These are phyloP conservation scores for Penicillium sp. DNA, from an alignment of 2,329 filamentous ascomycete genomes.

Conservation along the genomic window DNA sequence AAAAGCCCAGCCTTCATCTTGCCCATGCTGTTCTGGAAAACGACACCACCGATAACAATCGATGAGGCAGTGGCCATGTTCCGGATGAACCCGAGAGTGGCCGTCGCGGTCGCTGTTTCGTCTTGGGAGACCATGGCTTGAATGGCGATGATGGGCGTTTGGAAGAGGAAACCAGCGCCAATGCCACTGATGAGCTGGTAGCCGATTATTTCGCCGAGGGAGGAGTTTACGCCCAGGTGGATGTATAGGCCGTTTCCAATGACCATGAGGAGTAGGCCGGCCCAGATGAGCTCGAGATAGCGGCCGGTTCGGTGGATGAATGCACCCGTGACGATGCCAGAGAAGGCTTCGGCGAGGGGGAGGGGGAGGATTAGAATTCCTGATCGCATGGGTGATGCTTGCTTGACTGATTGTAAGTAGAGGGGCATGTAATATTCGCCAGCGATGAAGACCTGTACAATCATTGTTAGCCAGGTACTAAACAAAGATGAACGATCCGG, in stretches of 20 bases:
- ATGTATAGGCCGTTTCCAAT: conserved; percentile 55
- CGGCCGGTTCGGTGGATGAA: conserved; percentile 54
- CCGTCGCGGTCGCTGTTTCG: conserved; percentile 55
- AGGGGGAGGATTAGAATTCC: conserved; percentile 63
- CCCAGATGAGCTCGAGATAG: conserved; percentile 51
- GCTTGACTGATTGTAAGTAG: conserved; percentile 70
- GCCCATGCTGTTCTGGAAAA: conserved; percentile 68
- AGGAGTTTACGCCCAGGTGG: conserved; percentile 39
- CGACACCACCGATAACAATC: conserved; percentile 73
- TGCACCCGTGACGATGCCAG: conserved; percentile 51
- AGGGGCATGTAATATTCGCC: conserved; percentile 72
- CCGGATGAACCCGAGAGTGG: conserved; percentile 59
- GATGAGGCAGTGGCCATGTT: conserved; percentile 69
- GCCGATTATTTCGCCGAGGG: conserved; percentile 47
- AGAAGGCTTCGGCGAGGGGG: conserved; percentile 50
- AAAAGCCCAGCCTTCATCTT: conserved; percentile 57
- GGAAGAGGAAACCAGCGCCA: conserved; percentile 56
- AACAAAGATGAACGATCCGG: not conserved
- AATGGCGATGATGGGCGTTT: conserved; percentile 58
- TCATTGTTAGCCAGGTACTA: not conserved
- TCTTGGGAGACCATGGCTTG: conserved; percentile 55
- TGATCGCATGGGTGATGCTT: conserved; percentile 62
- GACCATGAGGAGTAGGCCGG: conserved; percentile 46
- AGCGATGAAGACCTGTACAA: conserved; percentile 61
- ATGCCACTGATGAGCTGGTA: conserved; percentile 55